Evolutionary conservation across 2,329 filamentous ascomycete genomes (phyloP), one percentile per base, ranked within the genome.

Genomic region (Penicillium sp.): DNA sequence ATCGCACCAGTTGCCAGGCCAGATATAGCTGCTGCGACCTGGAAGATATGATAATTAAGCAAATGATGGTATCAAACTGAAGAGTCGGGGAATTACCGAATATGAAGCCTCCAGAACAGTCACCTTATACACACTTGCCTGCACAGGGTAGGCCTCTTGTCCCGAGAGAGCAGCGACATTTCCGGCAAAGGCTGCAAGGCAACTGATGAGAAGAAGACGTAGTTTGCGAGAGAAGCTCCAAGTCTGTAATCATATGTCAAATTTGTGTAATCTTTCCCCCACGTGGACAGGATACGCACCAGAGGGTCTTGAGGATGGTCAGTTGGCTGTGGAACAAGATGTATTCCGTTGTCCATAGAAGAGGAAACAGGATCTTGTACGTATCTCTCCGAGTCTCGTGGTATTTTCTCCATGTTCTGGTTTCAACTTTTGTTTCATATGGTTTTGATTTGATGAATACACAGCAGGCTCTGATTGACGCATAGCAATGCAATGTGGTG

Each of bases 1-100:
- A 74, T 72, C 2, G 70, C 69, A 2, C 73, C 73, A 1, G 66
- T 66, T 5, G 69, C 70, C 55, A 75, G 65, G n/a, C 73, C 74
- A 5, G 73, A 72, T 45, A 73, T 65, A 12, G 71, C 71, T 6
- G 73, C 73, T 1, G 64, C 47, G 65, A 73, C 66, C 71, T 72
- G 62, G 65, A 52, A 52, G 3, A 23, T 56, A 18, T n/a, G 52
- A 16, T 43, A n/a, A n/a, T n/a, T n/a, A n/a, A n/a, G n/a, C n/a
- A n/a, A n/a, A n/a, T n/a, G n/a, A n/a, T n/a, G n/a, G n/a, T n/a
- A n/a, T n/a, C n/a, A n/a, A n/a, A n/a, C n/a, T n/a, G n/a, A n/a
- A n/a, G n/a, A n/a, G n/a, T n/a, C n/a, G n/a, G n/a, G 24, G 6
- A 56, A 64, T 47, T 68, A 72, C 62, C 57, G 69, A 62, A 63